Evolutionary conservation across 768 basidiomycete species (phyloP), one percentile per base, ranked within the genome.

Genomic region (Panaeolus papilionaceus): DNA sequence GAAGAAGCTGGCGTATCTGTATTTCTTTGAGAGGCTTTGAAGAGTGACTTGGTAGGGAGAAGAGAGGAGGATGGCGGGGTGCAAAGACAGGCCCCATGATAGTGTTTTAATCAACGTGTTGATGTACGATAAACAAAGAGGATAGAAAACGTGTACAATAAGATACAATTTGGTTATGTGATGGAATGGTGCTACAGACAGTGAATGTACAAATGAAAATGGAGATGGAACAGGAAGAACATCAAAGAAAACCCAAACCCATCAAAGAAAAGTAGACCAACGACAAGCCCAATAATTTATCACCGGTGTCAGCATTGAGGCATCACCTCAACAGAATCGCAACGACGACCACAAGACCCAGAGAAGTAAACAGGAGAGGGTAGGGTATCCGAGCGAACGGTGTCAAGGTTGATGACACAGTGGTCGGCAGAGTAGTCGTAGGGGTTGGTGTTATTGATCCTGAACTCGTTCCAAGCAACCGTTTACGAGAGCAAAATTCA

Each of bases 1-100:
- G 82, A 92, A 92, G 80, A 84, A 85, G 77, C 75, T 95, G 75
- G 97, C 96, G 45, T 98, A 99, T 83, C 79, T 99, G 83, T 99
- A 97, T 79, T 81, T 99, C 23, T 98, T 95, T 75, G 94, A 96
- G 83, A 86, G 84, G 78, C 77, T 82, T 49, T 85, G 42, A 69
- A 23, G 26, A 4, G 23, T n/a, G 39, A 44, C 14, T 12, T 12
- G n/a, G 20, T 7, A 49, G 8, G 47, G n/a, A 18, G 16, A 47
- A 4, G 18, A 47, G 12, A 14, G 18, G 20, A n/a, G 45, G 20
- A 5, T 40, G 39, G 39, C 14, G 9, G 5, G 10, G 9, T 40
- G 2, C 14, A 10, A 40, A 40, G 14, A 16, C 14, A 44, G 5
- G 5, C 42, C 33, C 33, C 5, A 33, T 3, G 33, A 5, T 33